Evolutionary conservation across 2,329 filamentous ascomycete species (phyloP).

Genomic region (Purpureocillium takamizusanense): DNA sequence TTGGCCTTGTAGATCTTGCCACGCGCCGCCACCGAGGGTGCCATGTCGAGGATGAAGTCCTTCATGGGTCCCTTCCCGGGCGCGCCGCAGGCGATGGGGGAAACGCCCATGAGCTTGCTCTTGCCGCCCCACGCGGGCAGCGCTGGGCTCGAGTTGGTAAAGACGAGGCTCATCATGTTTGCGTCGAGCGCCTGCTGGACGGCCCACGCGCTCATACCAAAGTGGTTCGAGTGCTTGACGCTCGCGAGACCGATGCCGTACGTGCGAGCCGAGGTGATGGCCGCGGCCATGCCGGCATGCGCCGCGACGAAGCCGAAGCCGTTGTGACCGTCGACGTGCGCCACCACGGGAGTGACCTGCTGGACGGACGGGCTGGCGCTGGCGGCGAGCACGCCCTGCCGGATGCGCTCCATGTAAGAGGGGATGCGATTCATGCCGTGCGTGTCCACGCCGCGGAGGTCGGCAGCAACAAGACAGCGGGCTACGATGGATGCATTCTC

Average conservation of each 20-base stretch:
- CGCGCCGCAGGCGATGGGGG: slow-evolving; percentile 67
- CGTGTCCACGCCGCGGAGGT: slow-evolving; percentile 71
- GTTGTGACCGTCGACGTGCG: slow-evolving; percentile 59
- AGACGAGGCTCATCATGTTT: slow-evolving; percentile 60
- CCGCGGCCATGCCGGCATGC: slow-evolving; percentile 54
- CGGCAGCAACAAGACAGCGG: slow-evolving; percentile 61
- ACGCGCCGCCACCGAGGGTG: slow-evolving; percentile 58
- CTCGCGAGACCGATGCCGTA: slow-evolving; percentile 69
- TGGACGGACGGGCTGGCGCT: slow-evolving; percentile 47
- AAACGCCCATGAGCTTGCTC: slow-evolving; percentile 63
- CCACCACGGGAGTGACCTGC: slow-evolving; percentile 62
- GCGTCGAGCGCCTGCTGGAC: slow-evolving; percentile 70
- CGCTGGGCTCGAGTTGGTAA: slow-evolving; percentile 64
- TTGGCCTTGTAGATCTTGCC: slow-evolving; percentile 66
- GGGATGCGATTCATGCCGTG: slow-evolving; percentile 71
- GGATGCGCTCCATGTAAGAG: slow-evolving; percentile 66
- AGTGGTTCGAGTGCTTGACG: slow-evolving; percentile 72
- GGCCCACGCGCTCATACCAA: slow-evolving; percentile 75
- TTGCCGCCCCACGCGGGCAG: slow-evolving; percentile 63
- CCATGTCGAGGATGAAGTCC: slow-evolving; percentile 67
- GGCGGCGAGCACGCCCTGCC: slow-evolving; percentile 58
- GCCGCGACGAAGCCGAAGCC: slow-evolving; percentile 70
- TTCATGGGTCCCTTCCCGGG: slow-evolving; percentile 46
- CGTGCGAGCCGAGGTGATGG: slow-evolving; percentile 54
- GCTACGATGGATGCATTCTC: slow-evolving; percentile 55